Base-by-base conservation (phyloP, 805 yeast genomes). In the Wickerhamiella kazuoi region DNA sequence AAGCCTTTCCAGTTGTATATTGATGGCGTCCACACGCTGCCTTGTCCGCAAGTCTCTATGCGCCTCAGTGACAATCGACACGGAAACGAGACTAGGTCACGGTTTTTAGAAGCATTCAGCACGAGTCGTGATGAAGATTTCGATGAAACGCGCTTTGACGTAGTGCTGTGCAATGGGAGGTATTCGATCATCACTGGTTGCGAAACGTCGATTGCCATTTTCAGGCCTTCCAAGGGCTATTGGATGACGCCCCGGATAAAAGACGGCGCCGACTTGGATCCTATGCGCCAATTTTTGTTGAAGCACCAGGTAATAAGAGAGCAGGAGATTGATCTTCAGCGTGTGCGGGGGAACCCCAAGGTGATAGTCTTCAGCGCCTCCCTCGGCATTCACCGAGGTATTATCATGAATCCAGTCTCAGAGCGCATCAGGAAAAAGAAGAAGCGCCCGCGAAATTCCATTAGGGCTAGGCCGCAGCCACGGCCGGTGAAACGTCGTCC, bases 181-280 rank as follows among this genome's bases (percentile, higher is more conserved):
- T 63, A 63, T 7, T 71, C 72, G 41, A 51, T 81, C 9, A 70
- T 76, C 59, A 95, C 84, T 54, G 86, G 93, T 0, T 72, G 87
- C 1, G 76, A 83, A 14, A 74, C 87, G 8, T 83, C 78, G 49
- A 64, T 83, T 13, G 94, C 93, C 0, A 57, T 82, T 31, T 59
- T 54, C 48, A n/a, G n/a, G n/a, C n/a, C n/a, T n/a, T 54, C 72
- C 35, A 51, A 52, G 1, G 68, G 64, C 30, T 49, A 52, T n/a
- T 86, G 93, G 83, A 58, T 73, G 2, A 86, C 95, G 0, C 96
- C 97, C 0, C 60, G 65, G 16, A 59, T 83, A 24, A 60, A 73
- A 1, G 60, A 47, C 6, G 96, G 96, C 0, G 79, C 94, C 51
- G 61, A 82, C 21, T 76, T 83, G 57, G 95, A 95, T 9, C 81